phyloP scores from a whole-genome alignment of 805 yeast species.

The Saturnispora ahearnii region DNA sequence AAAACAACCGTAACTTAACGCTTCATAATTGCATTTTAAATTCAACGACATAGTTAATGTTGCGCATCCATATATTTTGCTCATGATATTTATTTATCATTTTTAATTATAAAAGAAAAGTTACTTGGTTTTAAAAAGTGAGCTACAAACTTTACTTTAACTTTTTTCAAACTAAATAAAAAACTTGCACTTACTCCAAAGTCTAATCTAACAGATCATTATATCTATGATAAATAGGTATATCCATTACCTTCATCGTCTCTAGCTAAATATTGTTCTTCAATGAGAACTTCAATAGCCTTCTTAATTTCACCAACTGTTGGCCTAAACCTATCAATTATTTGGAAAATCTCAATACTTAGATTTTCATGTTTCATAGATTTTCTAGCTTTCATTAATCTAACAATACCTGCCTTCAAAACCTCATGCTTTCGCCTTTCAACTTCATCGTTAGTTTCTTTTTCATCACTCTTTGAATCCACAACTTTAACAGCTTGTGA shows the following conservation, averaged over 20 bases:
- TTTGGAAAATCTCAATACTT: constrained; percentile 81
- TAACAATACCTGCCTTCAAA: constrained; percentile 86
- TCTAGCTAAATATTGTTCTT: constrained; percentile 76
- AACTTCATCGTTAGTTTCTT: constrained; percentile 72
- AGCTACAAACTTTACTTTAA: too few relatives aligned
- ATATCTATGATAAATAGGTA: constrained; percentile 61
- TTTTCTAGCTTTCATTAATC: constrained; percentile 94
- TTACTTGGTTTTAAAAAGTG: too few relatives aligned
- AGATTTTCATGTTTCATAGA: constrained; percentile 67
- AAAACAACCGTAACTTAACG: too few relatives aligned
- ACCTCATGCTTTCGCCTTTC: constrained; percentile 52
- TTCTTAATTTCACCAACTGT: constrained; percentile 78
- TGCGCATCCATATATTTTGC: too few relatives aligned
- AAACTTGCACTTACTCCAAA: too few relatives aligned
- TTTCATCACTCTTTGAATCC: constrained; percentile 62
- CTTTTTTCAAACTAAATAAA: too few relatives aligned
- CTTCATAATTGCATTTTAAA: too few relatives aligned
- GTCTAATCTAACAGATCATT: not conserved
- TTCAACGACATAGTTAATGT: too few relatives aligned
- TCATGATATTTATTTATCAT: too few relatives aligned
- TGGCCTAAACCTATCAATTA: constrained; percentile 78
- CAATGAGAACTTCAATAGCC: constrained; percentile 77
- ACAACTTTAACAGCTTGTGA: constrained; percentile 30
- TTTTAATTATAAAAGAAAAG: too few relatives aligned
- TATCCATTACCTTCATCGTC: constrained; percentile 60